phyloP scores from a whole-genome alignment of 495 filamentous ascomycete species.

The Astrothelium subdiscretum region DNA sequence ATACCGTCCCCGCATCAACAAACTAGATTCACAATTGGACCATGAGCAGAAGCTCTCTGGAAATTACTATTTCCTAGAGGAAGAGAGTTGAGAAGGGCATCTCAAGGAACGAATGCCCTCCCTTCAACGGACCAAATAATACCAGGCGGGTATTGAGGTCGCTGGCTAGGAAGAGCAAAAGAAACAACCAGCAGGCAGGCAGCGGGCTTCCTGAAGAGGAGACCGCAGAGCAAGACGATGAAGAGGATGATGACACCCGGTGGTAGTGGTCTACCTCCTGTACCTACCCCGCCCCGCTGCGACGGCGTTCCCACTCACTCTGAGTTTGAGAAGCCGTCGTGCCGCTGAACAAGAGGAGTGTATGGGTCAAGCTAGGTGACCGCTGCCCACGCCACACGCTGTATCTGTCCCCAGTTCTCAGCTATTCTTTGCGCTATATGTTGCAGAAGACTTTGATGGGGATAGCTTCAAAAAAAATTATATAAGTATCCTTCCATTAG shows the following conservation, averaged over 20 bases:
- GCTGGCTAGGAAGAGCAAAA: conserved; percentile 35
- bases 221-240: conserved; percentile 38
- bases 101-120: conserved; percentile 34
- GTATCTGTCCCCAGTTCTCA: too few species aligned
- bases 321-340: not conserved
- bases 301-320: too few species aligned
- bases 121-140: not conserved
- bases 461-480: too few species aligned
- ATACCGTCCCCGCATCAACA: conserved; percentile 96
- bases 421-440: too few species aligned
- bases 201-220: conserved; percentile 34
- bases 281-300: conserved; percentile 9
- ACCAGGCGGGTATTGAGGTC: conserved; percentile 25
- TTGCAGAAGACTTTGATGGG: too few species aligned
- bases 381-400: conserved; percentile 11
- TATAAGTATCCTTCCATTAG: too few species aligned
- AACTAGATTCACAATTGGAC: conserved; percentile 85
- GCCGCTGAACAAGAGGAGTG: conserved; percentile 4
- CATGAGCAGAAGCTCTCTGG: conserved; percentile 91
- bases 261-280: conserved; percentile 34
- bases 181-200: conserved; percentile 28
- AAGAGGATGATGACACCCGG: conserved; percentile 37
- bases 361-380: conserved; percentile 38
- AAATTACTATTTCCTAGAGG: conserved; percentile 96
- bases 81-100: conserved; percentile 62